Conservation (phyloP, 495 filamentous ascomycete genomes). For the Xylaria sp. region DNA sequence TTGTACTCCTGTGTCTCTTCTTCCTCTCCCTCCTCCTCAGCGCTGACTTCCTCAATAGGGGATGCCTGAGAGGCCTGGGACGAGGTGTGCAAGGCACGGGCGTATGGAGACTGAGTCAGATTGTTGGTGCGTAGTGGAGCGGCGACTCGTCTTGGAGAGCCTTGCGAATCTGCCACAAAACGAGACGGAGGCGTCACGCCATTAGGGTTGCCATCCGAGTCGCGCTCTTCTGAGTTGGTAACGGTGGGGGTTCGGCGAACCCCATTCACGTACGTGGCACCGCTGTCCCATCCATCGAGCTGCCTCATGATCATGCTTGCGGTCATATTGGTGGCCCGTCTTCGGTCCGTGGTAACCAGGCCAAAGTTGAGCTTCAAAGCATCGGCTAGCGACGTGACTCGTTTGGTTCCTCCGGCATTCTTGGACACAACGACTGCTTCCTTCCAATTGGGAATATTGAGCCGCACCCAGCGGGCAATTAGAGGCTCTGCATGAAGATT, state of each 20-base stretch:
- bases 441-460: constrained; percentile 85
- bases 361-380: constrained; percentile 97
- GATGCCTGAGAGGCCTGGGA: constrained; percentile 44
- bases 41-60: constrained; percentile 47
- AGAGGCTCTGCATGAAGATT: constrained; percentile 96
- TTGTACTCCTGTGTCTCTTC: constrained; percentile 74
- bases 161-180: constrained; percentile 45
- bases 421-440: constrained; percentile 97
- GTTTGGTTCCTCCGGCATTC: constrained; percentile 94
- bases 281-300: constrained; percentile 50
- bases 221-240: constrained; percentile 35
- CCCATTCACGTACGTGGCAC: constrained; percentile 36
- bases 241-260: constrained; percentile 30
- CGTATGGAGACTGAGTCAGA: constrained; percentile 36
- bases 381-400: constrained; percentile 96
- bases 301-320: constrained; percentile 70
- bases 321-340: constrained; percentile 67
- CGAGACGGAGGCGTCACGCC: constrained; percentile 35
- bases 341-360: constrained; percentile 92
- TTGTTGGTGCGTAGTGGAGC: constrained; percentile 40
- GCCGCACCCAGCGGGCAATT: constrained; percentile 93
- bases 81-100: constrained; percentile 42
- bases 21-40: constrained; percentile 54
- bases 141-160: constrained; percentile 47
- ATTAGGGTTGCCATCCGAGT: constrained; percentile 31